A percentile compares a stretch with the other conserved stretches of the same genome.
Evolutionary conservation across 2,329 filamentous ascomycete species (phyloP).

Genomic region (Calonectria crousiana): DNA sequence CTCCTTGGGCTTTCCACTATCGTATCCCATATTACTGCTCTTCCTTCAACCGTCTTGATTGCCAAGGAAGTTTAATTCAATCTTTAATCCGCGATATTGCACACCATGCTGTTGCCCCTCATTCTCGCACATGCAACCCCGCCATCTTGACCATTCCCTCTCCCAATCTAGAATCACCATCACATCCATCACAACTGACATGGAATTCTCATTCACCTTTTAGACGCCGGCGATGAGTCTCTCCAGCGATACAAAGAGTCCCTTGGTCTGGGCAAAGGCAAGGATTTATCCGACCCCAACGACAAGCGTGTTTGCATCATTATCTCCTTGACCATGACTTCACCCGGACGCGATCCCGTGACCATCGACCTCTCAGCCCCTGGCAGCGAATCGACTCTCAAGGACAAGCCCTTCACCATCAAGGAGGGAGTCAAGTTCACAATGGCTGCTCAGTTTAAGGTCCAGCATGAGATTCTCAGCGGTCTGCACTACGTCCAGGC

Average conservation of each 20-base stretch:
- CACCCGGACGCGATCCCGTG: slow-evolving; percentile 84
- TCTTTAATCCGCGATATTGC: neutral
- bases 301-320: slow-evolving; percentile 95
- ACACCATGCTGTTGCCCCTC: neutral
- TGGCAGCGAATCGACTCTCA: slow-evolving; percentile 81
- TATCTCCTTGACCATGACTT: slow-evolving; percentile 88
- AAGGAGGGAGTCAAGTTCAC: slow-evolving; percentile 95
- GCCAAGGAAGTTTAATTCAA: neutral
- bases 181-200: slow-evolving; percentile 33
- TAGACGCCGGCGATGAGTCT: slow-evolving; percentile 85
- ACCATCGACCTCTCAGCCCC: slow-evolving; percentile 86
- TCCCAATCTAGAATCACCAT: neutral
- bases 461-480: slow-evolving; percentile 95
- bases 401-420: slow-evolving; percentile 95
- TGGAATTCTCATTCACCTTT: slow-evolving; percentile 8
- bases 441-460: slow-evolving; percentile 94
- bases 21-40: neutral
- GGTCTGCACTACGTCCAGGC: slow-evolving; percentile 96
- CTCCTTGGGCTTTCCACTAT: neutral
- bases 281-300: slow-evolving; percentile 78
- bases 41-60: neutral
- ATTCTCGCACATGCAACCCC: slow-evolving; percentile 19
- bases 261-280: slow-evolving; percentile 84
- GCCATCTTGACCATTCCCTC: slow-evolving; percentile 11
- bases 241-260: slow-evolving; percentile 98